Percentiles rank a stretch among this genome's conserved stretches.
phyloP scores from a whole-genome alignment of 78 protist species.

The Dictyostelium capitatum region DNA sequence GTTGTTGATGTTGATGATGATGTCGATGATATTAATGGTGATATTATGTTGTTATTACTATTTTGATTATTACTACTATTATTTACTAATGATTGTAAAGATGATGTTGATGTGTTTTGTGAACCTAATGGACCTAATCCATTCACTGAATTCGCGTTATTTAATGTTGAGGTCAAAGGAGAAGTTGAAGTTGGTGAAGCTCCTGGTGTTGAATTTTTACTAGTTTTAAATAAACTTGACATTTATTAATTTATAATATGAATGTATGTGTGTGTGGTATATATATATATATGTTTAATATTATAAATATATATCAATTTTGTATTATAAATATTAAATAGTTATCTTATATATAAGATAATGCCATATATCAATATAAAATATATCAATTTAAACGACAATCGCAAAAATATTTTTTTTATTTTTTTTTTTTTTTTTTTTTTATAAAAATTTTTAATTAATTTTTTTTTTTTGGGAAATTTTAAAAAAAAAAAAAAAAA shows the following conservation, averaged over 20 bases:
- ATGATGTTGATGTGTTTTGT: not conserved
- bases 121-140: conserved; percentile 29
- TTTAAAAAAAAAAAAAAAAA: too few relatives aligned
- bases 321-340: too few relatives aligned
- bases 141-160: not conserved
- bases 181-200: not conserved
- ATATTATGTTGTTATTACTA: not conserved
- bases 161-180: not conserved
- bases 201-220: conserved; percentile 44
- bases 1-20: not conserved
- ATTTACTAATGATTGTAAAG: not conserved
- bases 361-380: too few relatives aligned
- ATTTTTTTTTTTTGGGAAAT: too few relatives aligned
- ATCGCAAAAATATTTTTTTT: too few relatives aligned
- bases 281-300: too few relatives aligned
- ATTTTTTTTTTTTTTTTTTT: too few relatives aligned
- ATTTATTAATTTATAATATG: not conserved
- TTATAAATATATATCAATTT: too few relatives aligned
- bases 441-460: too few relatives aligned
- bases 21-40: not conserved
- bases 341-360: too few relatives aligned
- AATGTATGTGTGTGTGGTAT: not conserved
- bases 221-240: not conserved
- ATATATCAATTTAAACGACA: too few relatives aligned
- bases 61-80: not conserved